Conservation (phyloP, 495 filamentous ascomycete species). For the Platismatia glauca region DNA sequence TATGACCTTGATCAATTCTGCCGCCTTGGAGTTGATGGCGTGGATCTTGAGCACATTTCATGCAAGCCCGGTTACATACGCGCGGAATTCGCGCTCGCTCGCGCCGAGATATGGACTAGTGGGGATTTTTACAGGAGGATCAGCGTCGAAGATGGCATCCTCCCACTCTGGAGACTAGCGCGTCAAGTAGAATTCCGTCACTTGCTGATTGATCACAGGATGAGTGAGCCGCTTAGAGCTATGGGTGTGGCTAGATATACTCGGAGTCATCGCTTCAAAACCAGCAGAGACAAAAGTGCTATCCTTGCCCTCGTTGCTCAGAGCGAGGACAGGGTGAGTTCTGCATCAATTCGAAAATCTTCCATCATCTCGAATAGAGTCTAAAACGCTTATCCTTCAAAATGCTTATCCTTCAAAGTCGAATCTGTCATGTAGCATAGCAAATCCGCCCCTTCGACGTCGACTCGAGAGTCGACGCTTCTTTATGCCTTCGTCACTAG, state of each 20-base stretch:
- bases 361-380: no score
- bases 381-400: no score
- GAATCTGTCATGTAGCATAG: not conserved
- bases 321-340: no score
- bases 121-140: no score
- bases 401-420: not conserved
- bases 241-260: not conserved
- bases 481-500: not conserved
- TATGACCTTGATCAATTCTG: no score
- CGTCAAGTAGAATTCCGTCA: not conserved
- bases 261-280: not conserved
- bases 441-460: not conserved
- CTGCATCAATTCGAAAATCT: no score
- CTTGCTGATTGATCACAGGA: conserved; percentile 5
- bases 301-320: no score
- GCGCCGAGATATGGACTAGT: no score
- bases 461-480: not conserved
- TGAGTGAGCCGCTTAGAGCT: conserved; percentile 6
- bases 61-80: not conserved
- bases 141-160: not conserved
- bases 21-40: not conserved
- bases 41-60: not conserved
- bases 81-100: not conserved
- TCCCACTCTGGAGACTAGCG: not conserved
- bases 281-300: not conserved